Evolutionary conservation across 805 yeast genomes (phyloP).

Genomic region (Ogataea paradorogensis): DNA sequence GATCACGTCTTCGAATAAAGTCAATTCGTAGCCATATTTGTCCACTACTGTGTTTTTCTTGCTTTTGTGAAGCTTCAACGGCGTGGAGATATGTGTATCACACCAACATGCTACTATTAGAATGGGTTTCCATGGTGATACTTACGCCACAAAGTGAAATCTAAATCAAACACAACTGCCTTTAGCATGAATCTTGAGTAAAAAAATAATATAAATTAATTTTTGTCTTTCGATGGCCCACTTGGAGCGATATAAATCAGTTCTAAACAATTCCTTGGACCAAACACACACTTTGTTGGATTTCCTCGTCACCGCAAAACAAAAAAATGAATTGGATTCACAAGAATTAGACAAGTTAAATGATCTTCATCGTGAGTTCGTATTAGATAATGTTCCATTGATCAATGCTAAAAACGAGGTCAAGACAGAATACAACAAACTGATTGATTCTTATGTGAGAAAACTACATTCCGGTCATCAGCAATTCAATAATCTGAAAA

Average conservation of each 20-base stretch:
- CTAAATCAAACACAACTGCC: slow-evolving; percentile 71
- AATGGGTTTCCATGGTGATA: slow-evolving; percentile 5
- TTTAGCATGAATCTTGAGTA: slow-evolving; percentile 15
- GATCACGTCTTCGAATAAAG: slow-evolving; percentile 68
- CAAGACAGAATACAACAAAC: slow-evolving; percentile 16
- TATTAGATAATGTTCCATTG: slow-evolving; percentile 22
- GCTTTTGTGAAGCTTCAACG: slow-evolving; percentile 36
- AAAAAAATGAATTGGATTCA: background rate
- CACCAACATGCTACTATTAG: slow-evolving; percentile 57
- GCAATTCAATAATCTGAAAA: slow-evolving; percentile 21
- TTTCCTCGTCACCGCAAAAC: slow-evolving; percentile 7
- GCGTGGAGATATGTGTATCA: slow-evolving; percentile 66
- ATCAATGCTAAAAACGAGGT: slow-evolving; percentile 20
- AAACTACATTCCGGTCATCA: slow-evolving; percentile 17
- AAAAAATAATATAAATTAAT: background rate
- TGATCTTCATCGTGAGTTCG: slow-evolving; percentile 14
- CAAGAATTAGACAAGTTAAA: slow-evolving; percentile 11
- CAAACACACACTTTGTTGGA: slow-evolving; percentile 12
- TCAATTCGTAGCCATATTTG: slow-evolving; percentile 49
- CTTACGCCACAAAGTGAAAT: slow-evolving; percentile 75
- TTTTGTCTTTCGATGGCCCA: slow-evolving; percentile 1
- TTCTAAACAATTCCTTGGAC: slow-evolving; percentile 21
- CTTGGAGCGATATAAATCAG: slow-evolving; percentile 9
- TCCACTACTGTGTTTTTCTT: slow-evolving; percentile 45
- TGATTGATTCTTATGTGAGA: slow-evolving; percentile 10